Percentiles rank a stretch among this genome's conserved stretches.
Evolutionary conservation across 345 rosid species (phyloP).

Genomic region (Aquilaria yunnanensis): DNA sequence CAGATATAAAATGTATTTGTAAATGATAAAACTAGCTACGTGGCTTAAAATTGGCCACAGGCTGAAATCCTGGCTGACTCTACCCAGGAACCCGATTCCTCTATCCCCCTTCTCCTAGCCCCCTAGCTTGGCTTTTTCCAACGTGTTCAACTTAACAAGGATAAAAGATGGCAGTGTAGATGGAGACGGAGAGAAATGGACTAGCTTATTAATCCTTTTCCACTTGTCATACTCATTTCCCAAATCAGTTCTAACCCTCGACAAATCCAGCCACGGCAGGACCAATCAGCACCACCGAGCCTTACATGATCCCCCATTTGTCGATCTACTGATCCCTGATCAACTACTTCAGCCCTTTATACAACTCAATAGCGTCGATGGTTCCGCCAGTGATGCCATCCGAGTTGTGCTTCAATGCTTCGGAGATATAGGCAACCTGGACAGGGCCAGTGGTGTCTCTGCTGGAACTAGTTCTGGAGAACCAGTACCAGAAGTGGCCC

Average conservation of each 20-base stretch:
- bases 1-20: no score
- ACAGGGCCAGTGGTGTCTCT: constrained; percentile 23
- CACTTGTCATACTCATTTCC: constrained; percentile 26
- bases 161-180: no score
- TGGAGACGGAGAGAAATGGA: no score
- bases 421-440: neutral
- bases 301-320: constrained; percentile 17
- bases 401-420: constrained; percentile 10
- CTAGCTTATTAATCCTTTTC: neutral
- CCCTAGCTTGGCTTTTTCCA: constrained; percentile 18
- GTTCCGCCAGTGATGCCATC: constrained; percentile 15
- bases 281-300: constrained; percentile 25
- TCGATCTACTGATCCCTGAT: constrained; percentile 23
- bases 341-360: constrained; percentile 6
- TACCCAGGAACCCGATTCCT: constrained; percentile 5
- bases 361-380: neutral
- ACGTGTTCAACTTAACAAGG: neutral
- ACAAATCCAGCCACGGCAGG: constrained; percentile 22
- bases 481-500: constrained; percentile 20
- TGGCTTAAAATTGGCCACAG: no score
- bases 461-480: constrained; percentile 22
- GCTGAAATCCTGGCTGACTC: no score
- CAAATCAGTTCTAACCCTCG: constrained; percentile 12
- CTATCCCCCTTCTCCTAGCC: constrained; percentile 16
- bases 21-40: no score